phyloP scores from a whole-genome alignment of 495 filamentous ascomycete species.

The Hypoxylon cercidicola region DNA sequence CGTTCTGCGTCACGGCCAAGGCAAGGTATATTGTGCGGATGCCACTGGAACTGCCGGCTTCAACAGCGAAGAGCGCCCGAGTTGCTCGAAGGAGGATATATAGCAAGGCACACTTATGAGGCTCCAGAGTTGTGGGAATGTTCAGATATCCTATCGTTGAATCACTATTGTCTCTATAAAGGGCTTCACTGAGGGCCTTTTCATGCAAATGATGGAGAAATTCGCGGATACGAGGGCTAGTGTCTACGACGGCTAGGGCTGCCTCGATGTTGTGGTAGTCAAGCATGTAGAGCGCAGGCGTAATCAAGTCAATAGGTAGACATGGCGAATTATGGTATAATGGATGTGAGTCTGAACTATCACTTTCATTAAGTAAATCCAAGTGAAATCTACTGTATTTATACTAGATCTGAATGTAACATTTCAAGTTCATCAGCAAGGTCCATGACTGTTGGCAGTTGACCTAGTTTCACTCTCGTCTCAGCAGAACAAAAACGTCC shows the following conservation, averaged over 20 bases:
- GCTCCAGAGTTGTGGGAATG: slow-evolving; percentile 63
- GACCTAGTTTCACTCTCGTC: no score
- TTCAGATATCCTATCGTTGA: slow-evolving; percentile 17
- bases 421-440: no score
- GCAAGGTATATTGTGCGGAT: slow-evolving; percentile 70
- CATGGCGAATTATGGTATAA: no score
- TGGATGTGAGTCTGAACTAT: no score
- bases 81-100: slow-evolving; percentile 57
- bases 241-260: slow-evolving; percentile 26
- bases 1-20: slow-evolving; percentile 60
- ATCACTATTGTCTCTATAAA: slow-evolving; percentile 15
- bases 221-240: slow-evolving; percentile 21
- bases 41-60: slow-evolving; percentile 67
- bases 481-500: no score
- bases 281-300: slow-evolving; percentile 14
- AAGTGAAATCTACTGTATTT: no score
- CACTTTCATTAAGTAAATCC: no score
- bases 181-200: slow-evolving; percentile 27
- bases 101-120: slow-evolving; percentile 62
- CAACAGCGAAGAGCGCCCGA: slow-evolving; percentile 61
- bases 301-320: no score
- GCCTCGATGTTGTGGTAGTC: slow-evolving; percentile 22
- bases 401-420: no score
- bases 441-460: no score
- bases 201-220: slow-evolving; percentile 34